Conservation (phyloP, 2,329 filamentous ascomycete genomes). For the Aspergillus carbonarius region DNA sequence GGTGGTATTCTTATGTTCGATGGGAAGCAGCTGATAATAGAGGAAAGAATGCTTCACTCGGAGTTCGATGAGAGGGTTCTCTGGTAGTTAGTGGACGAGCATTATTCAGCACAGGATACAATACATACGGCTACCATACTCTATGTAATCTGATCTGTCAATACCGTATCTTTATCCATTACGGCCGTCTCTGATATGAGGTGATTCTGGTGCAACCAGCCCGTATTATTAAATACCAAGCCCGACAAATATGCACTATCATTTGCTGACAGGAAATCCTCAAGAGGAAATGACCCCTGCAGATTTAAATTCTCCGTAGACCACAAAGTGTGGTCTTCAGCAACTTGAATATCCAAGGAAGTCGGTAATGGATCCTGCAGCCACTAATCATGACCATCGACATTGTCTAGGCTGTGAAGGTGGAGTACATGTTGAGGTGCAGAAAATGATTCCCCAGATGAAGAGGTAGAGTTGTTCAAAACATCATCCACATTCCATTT, state of each 20-base stretch:
- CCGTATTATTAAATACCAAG: too few relatives aligned
- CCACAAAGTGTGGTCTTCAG: not conserved
- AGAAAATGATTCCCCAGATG: not conserved
- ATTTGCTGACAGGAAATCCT: not conserved
- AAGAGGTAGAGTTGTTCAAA: not conserved
- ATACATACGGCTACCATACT: too few relatives aligned
- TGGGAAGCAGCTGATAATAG: too few relatives aligned
- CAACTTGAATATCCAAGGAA: not conserved
- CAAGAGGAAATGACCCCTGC: not conserved
- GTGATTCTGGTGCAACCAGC: too few relatives aligned
- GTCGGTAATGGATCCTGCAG: not conserved
- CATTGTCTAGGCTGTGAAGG: not conserved
- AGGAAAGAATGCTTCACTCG: too few relatives aligned
- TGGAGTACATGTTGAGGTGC: not conserved
- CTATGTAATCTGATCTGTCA: too few relatives aligned
- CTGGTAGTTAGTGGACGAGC: too few relatives aligned
- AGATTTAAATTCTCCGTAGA: not conserved
- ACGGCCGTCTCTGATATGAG: too few relatives aligned
- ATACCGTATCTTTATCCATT: too few relatives aligned
- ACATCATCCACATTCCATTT: not conserved
- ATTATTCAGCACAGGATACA: too few relatives aligned
- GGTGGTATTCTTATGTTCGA: too few relatives aligned
- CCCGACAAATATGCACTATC: not conserved
- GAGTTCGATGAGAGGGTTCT: too few relatives aligned
- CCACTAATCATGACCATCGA: not conserved